phyloP scores from a whole-genome alignment of 179 eudicot genomes.

The Spergularia azorica region DNA sequence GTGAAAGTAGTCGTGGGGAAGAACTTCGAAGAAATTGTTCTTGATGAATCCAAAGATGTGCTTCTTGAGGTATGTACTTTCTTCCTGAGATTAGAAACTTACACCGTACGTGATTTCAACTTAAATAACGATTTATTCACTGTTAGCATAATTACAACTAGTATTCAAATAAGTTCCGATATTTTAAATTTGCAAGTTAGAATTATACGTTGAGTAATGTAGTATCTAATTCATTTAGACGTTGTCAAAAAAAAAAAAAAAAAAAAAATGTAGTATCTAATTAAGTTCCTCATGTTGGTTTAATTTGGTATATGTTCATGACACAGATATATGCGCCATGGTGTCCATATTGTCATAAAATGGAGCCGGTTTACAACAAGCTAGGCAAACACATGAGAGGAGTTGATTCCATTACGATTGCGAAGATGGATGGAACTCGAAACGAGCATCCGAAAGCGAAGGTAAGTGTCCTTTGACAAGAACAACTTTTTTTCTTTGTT shows the following conservation, averaged over 20 bases:
- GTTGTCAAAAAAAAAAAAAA: too few relatives aligned
- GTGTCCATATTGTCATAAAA: constrained; percentile 79
- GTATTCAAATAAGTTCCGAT: too few relatives aligned
- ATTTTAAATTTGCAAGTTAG: too few relatives aligned
- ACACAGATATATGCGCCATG: constrained; percentile 80
- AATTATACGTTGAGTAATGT: too few relatives aligned
- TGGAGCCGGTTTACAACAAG: constrained; percentile 71
- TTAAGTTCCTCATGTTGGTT: not conserved
- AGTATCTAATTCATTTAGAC: too few relatives aligned
- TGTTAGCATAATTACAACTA: too few relatives aligned
- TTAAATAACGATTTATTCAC: too few relatives aligned
- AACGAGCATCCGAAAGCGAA: constrained; percentile 83
- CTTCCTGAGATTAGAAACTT: not conserved
- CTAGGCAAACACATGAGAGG: constrained; percentile 70
- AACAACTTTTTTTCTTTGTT: too few relatives aligned
- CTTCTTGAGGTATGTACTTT: constrained; percentile 77
- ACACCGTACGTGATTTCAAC: too few relatives aligned
- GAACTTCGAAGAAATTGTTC: constrained; percentile 72
- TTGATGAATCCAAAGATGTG: constrained; percentile 90
- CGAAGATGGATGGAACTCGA: constrained; percentile 95
- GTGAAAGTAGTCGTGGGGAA: constrained; percentile 88
- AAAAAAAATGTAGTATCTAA: too few relatives aligned
- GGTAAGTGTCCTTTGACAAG: too few relatives aligned
- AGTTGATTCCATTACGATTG: constrained; percentile 65
- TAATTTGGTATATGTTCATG: not conserved